Conservation (phyloP, 108 stramenopile species). For the Skeletonema tropicum region DNA sequence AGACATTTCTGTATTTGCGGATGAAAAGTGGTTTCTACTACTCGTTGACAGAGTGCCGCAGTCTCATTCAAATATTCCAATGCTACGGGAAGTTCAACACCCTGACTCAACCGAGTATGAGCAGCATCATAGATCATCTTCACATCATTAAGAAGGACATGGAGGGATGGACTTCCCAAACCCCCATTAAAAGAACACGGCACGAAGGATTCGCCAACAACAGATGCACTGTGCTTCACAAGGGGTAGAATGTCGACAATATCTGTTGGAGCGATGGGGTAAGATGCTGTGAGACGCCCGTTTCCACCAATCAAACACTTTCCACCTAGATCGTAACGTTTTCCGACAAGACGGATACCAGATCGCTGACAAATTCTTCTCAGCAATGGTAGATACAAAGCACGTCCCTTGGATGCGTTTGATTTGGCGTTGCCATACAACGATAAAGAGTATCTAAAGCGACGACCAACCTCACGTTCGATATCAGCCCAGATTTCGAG, state of each 20-base stretch:
- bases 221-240: slow-evolving; percentile 88
- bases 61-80: slow-evolving; percentile 87
- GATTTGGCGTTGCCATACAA: slow-evolving; percentile 62
- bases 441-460: slow-evolving; percentile 72
- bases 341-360: slow-evolving; percentile 84
- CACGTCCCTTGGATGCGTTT: slow-evolving; percentile 30
- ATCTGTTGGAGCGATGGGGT: slow-evolving; percentile 84
- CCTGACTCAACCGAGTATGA: slow-evolving; percentile 54
- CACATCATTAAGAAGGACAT: slow-evolving; percentile 85
- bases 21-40: slow-evolving; percentile 78
- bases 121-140: slow-evolving; percentile 75
- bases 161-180: slow-evolving; percentile 58
- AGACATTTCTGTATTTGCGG: slow-evolving; percentile 72
- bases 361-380: slow-evolving; percentile 90
- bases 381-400: slow-evolving; percentile 69
- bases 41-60: slow-evolving; percentile 71
- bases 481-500: slow-evolving; percentile 80
- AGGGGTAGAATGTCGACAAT: slow-evolving; percentile 88
- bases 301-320: slow-evolving; percentile 71
- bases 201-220: slow-evolving; percentile 60
- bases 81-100: slow-evolving; percentile 61
- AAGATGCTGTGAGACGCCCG: slow-evolving; percentile 55
- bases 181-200: slow-evolving; percentile 61
- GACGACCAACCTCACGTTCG: slow-evolving; percentile 71
- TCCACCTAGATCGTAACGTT: slow-evolving; percentile 69